Conservation (phyloP, 1,284 basidiomycete species). For the Malassezia vespertilionis region DNA sequence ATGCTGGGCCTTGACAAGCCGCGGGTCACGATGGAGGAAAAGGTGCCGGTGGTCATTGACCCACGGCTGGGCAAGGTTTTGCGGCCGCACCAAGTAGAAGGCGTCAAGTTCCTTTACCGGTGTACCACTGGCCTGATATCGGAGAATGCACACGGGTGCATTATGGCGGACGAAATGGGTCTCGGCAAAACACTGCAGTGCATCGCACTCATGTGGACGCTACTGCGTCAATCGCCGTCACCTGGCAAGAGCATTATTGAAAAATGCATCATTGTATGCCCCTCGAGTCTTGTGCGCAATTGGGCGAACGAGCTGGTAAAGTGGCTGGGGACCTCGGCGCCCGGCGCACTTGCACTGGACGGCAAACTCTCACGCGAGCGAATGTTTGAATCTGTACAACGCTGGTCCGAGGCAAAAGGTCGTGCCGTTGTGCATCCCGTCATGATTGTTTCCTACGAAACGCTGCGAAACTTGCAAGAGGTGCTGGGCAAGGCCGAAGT, state of each 20-base stretch:
- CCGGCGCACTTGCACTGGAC: constrained; percentile 39
- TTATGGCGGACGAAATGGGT: constrained; percentile 99
- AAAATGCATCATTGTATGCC: constrained; percentile 95
- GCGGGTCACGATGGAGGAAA: constrained; percentile 50
- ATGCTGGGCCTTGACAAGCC: constrained; percentile 58
- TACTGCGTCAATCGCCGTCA: constrained; percentile 89
- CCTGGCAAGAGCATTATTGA: constrained; percentile 78
- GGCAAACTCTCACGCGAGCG: constrained; percentile 43
- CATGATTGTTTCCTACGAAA: constrained; percentile 99
- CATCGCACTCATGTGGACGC: constrained; percentile 87
- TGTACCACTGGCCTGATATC: constrained; percentile 89
- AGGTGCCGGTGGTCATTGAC: constrained; percentile 95
- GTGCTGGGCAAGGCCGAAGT: constrained; percentile 54
- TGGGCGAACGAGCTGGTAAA: constrained; percentile 93
- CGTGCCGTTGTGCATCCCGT: constrained; percentile 52
- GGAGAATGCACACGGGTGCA: constrained; percentile 87
- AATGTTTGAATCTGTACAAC: constrained; percentile 37
- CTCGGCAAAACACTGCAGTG: constrained; percentile 81
- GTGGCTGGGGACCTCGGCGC: constrained; percentile 41
- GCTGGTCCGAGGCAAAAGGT: constrained; percentile 40
- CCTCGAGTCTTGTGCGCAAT: constrained; percentile 89
- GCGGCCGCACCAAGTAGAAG: constrained; percentile 49
- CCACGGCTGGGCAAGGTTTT: constrained; percentile 63
- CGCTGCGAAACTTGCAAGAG: constrained; percentile 54
- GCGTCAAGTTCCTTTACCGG: constrained; percentile 95